Evolutionary conservation across 768 basidiomycete genomes (phyloP).

Genomic region (Lactarius evosmus): DNA sequence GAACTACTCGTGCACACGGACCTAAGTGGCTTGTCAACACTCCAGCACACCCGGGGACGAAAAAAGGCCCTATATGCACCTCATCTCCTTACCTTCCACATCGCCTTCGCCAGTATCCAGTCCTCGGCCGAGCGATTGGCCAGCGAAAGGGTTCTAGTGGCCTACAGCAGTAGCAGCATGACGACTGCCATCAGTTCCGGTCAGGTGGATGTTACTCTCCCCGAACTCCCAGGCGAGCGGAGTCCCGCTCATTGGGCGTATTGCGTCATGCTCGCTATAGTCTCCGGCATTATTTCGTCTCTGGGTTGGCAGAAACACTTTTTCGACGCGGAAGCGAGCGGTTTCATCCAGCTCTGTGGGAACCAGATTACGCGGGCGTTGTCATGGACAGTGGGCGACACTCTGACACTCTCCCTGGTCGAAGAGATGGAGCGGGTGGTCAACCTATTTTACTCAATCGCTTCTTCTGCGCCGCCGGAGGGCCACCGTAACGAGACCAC

Average conservation of each 20-base stretch:
- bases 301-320: constrained; percentile 66
- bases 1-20: constrained; percentile 69
- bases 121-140: constrained; percentile 83
- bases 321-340: constrained; percentile 82
- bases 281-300: constrained; percentile 65
- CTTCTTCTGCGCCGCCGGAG: constrained; percentile 49
- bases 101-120: constrained; percentile 73
- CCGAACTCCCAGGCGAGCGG: constrained; percentile 70
- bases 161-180: constrained; percentile 82
- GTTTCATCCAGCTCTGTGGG: constrained; percentile 80
- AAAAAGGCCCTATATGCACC: constrained; percentile 71
- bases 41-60: constrained; percentile 56
- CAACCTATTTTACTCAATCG: constrained; percentile 73
- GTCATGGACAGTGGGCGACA: constrained; percentile 77
- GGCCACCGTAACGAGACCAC: constrained; percentile 49
- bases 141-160: constrained; percentile 73
- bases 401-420: constrained; percentile 70
- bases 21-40: constrained; percentile 64
- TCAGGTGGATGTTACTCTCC: constrained; percentile 58
- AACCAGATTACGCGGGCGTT: constrained; percentile 75
- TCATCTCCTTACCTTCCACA: constrained; percentile 81
- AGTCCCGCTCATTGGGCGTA: constrained; percentile 80
- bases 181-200: constrained; percentile 75
- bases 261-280: constrained; percentile 78
- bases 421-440: constrained; percentile 83